These are phyloP conservation scores for Flaveria sonorensis DNA, from an alignment of 129 eudicot species.

Conservation along the genomic window DNA sequence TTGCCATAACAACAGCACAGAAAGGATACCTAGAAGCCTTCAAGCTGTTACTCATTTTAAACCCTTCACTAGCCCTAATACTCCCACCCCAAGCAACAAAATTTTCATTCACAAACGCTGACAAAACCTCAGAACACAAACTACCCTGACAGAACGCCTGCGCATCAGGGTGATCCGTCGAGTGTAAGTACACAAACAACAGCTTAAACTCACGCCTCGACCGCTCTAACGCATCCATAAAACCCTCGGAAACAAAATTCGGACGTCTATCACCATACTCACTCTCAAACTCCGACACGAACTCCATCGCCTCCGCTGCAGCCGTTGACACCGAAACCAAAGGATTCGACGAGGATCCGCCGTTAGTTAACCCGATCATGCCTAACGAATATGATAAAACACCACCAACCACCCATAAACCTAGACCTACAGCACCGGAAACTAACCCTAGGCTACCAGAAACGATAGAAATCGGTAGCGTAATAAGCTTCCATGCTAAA, in stretches of 20 bases:
- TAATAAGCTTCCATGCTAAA: constrained; percentile 77
- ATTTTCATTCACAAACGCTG: constrained; percentile 77
- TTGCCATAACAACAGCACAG: constrained; percentile 97
- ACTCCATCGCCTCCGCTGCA: constrained; percentile 68
- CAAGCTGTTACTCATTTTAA: constrained; percentile 96
- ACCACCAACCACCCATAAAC: constrained; percentile 88
- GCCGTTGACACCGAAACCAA: constrained; percentile 60
- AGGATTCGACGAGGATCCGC: constrained; percentile 41
- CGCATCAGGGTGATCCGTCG: constrained; percentile 93
- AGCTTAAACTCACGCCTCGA: constrained; percentile 79
- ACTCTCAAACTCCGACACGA: constrained; percentile 68
- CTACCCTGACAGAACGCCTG: constrained; percentile 62
- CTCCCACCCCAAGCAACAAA: constrained; percentile 96
- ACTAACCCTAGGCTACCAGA: constrained; percentile 82
- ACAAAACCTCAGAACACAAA: constrained; percentile 61
- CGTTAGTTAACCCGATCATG: constrained; percentile 56
- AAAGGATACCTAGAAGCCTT: constrained; percentile 92
- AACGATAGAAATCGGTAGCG: constrained; percentile 80
- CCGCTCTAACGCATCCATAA: constrained; percentile 89
- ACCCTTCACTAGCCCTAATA: constrained; percentile 84
- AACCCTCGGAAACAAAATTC: constrained; percentile 76
- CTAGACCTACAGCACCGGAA: constrained; percentile 79
- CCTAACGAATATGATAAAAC: constrained; percentile 69
- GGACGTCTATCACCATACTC: constrained; percentile 64
- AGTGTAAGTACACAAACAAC: constrained; percentile 89